Conservation (phyloP, 129 eudicot genomes). For the Flaveria ramosissima region DNA sequence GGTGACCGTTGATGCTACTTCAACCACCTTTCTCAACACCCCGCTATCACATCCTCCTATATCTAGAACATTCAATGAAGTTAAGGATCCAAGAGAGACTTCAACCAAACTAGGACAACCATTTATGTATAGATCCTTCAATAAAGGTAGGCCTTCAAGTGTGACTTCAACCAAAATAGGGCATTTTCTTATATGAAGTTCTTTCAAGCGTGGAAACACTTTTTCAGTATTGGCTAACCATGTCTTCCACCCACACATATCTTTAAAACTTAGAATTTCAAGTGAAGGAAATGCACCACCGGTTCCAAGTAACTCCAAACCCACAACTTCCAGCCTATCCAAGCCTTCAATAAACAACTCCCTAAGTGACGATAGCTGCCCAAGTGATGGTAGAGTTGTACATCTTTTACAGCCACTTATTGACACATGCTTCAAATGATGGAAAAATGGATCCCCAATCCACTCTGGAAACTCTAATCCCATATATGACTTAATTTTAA, state of each 20-base stretch:
- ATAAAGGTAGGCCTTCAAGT: too few relatives aligned
- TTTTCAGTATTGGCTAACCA: background rate
- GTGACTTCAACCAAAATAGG: too few relatives aligned
- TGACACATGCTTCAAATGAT: background rate
- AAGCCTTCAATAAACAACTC: background rate
- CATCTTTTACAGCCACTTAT: background rate
- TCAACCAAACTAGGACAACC: too few relatives aligned
- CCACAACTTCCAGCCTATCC: background rate
- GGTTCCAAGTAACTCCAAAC: background rate
- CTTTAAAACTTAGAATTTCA: background rate
- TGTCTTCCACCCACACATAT: background rate
- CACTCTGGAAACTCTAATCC: background rate
- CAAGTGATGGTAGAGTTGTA: background rate
- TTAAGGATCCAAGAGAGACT: too few relatives aligned
- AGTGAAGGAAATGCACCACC: background rate
- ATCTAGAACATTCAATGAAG: too few relatives aligned
- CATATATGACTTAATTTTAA: background rate
- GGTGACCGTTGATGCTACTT: background rate
- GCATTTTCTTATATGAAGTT: too few relatives aligned
- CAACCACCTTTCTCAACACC: slow-evolving; percentile 2
- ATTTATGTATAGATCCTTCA: too few relatives aligned
- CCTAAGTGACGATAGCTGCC: background rate
- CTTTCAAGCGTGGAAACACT: too few relatives aligned
- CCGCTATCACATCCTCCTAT: too few relatives aligned
- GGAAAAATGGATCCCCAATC: background rate